These are phyloP conservation scores for Leccinum subtestaceum DNA, from an alignment of 768 basidiomycete species.

Conservation along the genomic window DNA sequence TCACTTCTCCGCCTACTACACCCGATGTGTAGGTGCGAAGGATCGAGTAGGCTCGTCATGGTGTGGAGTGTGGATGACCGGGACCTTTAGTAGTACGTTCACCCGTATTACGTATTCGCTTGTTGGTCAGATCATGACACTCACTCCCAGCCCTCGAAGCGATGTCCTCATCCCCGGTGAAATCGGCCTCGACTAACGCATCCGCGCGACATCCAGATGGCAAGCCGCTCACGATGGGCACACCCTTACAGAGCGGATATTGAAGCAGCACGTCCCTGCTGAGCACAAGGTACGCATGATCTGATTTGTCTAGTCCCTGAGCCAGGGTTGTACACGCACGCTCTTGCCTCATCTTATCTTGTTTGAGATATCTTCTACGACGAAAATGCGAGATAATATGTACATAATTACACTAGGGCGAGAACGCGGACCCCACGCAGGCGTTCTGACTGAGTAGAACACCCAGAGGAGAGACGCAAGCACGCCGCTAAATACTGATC, in stretches of 20 bases:
- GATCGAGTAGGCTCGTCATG: no score
- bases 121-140: no score
- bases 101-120: no score
- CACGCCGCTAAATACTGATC: not conserved
- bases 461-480: not conserved
- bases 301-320: no score
- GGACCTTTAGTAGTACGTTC: no score
- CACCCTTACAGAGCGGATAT: slow-evolving; percentile 67
- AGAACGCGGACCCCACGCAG: not conserved
- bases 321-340: no score
- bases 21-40: no score
- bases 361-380: no score
- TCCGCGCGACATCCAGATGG: slow-evolving; percentile 64
- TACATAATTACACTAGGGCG: not conserved
- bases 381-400: not conserved
- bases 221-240: slow-evolving; percentile 80
- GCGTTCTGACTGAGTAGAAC: slow-evolving; percentile 5
- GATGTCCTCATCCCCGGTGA: slow-evolving; percentile 70
- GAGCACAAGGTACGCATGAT: slow-evolving; percentile 52
- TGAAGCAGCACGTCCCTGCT: slow-evolving; percentile 70
- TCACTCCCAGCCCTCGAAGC: slow-evolving; percentile 45
- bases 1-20: no score
- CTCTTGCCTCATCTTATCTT: no score
- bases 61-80: no score
- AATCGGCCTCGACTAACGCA: slow-evolving; percentile 78